A percentile compares a stretch with the other conserved stretches of the same genome.
These are phyloP conservation scores for Alopecurus myosuroides DNA, from an alignment of 176 grass and related monocot genomes.

Conservation along the genomic window DNA sequence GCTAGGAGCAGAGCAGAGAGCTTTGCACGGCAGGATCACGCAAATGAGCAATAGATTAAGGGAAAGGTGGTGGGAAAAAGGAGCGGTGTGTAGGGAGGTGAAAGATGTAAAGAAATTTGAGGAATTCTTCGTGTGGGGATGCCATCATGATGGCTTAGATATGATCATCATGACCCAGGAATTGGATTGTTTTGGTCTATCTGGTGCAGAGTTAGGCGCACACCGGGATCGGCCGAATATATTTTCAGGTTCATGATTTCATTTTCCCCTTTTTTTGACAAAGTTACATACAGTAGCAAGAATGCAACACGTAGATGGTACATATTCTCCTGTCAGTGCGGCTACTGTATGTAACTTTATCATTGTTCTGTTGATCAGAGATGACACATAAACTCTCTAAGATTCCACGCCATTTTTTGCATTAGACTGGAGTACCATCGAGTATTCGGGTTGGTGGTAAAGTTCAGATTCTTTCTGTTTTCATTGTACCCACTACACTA, in stretches of 20 bases:
- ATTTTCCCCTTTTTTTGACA: not conserved
- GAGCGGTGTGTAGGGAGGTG: slow-evolving; percentile 24
- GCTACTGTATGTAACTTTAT: not conserved
- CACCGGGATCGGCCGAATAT: slow-evolving; percentile 17
- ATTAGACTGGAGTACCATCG: not conserved
- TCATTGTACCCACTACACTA: not conserved
- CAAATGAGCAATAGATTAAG: slow-evolving; percentile 37
- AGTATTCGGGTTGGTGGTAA: not conserved
- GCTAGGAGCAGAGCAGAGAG: slow-evolving; percentile 10
- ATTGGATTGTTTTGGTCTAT: not conserved
- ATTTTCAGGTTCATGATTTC: not conserved
- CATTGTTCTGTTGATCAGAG: not conserved
- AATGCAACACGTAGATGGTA: not conserved
- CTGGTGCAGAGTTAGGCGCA: slow-evolving; percentile 18
- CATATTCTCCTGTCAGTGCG: not conserved
- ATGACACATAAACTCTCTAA: too few species aligned
- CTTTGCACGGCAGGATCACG: slow-evolving; percentile 41
- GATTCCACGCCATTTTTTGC: too few species aligned
- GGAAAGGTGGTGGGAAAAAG: not conserved
- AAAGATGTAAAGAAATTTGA: not conserved
- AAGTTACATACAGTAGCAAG: not conserved
- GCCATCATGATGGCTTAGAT: slow-evolving; percentile 33
- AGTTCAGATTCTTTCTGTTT: not conserved
- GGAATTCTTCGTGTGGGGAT: slow-evolving; percentile 28
- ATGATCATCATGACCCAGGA: slow-evolving; percentile 14